Conservation (phyloP, 129 eudicot genomes). For the Helianthus annuus region HanXRQr2.0-SUNRISE NC_035442.2:148867405-148867904, state of each 20-base stretch:
- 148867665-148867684: not conserved
- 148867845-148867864: constrained; percentile 72
- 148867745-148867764: too few relatives aligned
- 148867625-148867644: constrained; percentile 17
- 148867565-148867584: constrained; percentile 53
- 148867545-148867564: constrained; percentile 41
- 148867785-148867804: not conserved
- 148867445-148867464: constrained; percentile 10
- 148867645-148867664: not conserved
- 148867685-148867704: too few relatives aligned
- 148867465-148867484: constrained; percentile 33
- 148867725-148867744: too few relatives aligned
- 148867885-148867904: constrained; percentile 78
- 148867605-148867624: constrained; percentile 49
- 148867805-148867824: constrained; percentile 38
- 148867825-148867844: constrained; percentile 69
- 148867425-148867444: constrained; percentile 12
- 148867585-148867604: constrained; percentile 38
- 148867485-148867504: constrained; percentile 42
- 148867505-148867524: constrained; percentile 57
- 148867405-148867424: constrained; percentile 18
- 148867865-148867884: constrained; percentile 89
- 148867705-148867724: not conserved
- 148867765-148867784: too few relatives aligned
- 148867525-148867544: constrained; percentile 48